Base-by-base conservation (phyloP, 495 filamentous ascomycete species). In the Pyronema domesticum region DNA sequence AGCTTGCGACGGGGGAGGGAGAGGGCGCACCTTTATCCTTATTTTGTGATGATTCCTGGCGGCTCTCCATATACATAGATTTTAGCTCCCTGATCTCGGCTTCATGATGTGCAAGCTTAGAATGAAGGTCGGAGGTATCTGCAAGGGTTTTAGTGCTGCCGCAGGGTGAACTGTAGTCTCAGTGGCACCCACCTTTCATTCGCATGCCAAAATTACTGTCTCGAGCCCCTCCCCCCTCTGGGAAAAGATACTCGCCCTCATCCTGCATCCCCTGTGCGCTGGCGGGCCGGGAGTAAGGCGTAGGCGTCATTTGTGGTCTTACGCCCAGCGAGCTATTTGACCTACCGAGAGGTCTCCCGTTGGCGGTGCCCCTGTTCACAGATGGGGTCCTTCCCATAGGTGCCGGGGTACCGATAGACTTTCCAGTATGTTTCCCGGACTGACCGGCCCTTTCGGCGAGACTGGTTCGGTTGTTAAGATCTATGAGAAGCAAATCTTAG, bases 271-370 rank as follows among this genome's bases (percentile, higher is more conserved):
- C 54, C 51, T 63, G 60, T 7, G 61, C 60, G 51, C 61, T 64
- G 19, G 54, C 53, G 36, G 61, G 61, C 47, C 61, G 56, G 46
- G 57, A 51, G 13, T 40, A 40, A 14, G 54, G 49, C 19, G 51
- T 34, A 17, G 57, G 56, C 46, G 60, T 51, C 11, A 42, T 60
- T 19, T 49, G 47, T 42, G 47, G 30, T 50, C 47, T 34, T 17
- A 63, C 36, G 37, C 60, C 60, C 39, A 63, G 18, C 6, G 60
- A 56, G 9, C 60, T 63, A 36, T 50, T 59, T 9, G 60, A 60
- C 44, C 60, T 58, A 23, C 45, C 45, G 45, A 19, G 45, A 11
- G 13, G 45, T n/a, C 45, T 10, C 15, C 45, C 23, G 23, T 30
- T 30, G 23, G 23, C 23, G 23, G 23, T 30, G 23, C 23, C 23